Evolutionary conservation across 352 stramenopile genomes (phyloP).

Genomic region (Lagenidium sp.): DNA sequence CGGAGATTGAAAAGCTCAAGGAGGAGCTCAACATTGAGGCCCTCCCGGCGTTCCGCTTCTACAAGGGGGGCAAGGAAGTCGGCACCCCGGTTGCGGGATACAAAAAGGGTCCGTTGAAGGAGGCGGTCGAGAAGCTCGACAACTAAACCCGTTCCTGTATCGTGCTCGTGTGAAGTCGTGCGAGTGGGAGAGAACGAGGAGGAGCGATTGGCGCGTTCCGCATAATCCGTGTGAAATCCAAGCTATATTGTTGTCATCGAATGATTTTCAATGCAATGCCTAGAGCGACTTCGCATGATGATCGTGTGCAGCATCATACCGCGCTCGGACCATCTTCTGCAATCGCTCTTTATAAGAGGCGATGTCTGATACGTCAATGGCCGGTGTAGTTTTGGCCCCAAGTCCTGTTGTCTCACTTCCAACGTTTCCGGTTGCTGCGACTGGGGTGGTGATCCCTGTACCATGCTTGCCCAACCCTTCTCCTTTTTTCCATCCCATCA

Average conservation of each 20-base stretch:
- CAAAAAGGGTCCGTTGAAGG: conserved; percentile 79
- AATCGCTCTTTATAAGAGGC: conserved; percentile 55
- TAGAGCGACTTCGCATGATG: conserved; percentile 6
- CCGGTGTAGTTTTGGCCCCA: conserved; percentile 22
- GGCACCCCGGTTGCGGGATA: conserved; percentile 65
- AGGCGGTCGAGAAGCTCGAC: conserved; percentile 44
- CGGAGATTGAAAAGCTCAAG: conserved; percentile 68
- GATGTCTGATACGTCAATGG: conserved; percentile 34
- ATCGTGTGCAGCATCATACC: conserved; percentile 36
- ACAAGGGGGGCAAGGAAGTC: conserved; percentile 74
- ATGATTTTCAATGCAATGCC: background rate
- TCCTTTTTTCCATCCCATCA: conserved; percentile 84
- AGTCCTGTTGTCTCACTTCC: conserved; percentile 44
- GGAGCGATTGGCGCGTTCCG: too few species aligned
- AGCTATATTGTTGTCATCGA: background rate
- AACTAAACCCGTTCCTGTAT: too few species aligned
- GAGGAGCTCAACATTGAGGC: conserved; percentile 58
- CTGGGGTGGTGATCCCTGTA: conserved; percentile 64
- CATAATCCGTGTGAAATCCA: too few species aligned
- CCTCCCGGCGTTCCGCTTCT: conserved; percentile 83
- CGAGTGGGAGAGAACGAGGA: too few species aligned
- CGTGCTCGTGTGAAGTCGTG: too few species aligned
- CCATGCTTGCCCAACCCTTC: conserved; percentile 74
- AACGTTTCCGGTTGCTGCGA: conserved; percentile 29
- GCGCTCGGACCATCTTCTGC: conserved; percentile 44